Percentiles rank a stretch among this genome's conserved stretches.
phyloP scores from a whole-genome alignment of 768 basidiomycete genomes.

The Hericium rajendrae region DNA sequence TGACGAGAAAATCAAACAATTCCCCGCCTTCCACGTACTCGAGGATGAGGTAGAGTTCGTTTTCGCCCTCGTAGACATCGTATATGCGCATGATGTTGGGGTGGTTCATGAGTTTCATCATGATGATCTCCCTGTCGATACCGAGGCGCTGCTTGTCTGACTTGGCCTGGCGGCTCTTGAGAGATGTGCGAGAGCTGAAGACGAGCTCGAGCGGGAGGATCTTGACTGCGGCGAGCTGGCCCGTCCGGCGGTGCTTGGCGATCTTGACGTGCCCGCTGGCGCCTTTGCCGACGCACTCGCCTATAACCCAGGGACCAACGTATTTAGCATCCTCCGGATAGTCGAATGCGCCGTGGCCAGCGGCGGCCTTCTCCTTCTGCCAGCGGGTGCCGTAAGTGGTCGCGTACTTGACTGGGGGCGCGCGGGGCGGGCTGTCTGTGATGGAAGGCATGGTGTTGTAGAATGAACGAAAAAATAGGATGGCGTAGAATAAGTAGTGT shows the following conservation, averaged over 20 bases:
- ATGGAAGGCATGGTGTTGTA: slow-evolving; percentile 18
- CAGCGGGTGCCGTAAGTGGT: slow-evolving; percentile 73
- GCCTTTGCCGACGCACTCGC: slow-evolving; percentile 90
- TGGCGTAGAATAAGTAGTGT: neutral
- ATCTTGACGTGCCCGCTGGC: slow-evolving; percentile 93
- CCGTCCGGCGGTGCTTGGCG: slow-evolving; percentile 75
- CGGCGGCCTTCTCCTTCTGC: slow-evolving; percentile 81
- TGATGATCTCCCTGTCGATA: slow-evolving; percentile 90
- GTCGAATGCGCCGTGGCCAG: slow-evolving; percentile 66
- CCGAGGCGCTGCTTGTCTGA: slow-evolving; percentile 76
- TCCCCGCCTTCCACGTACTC: slow-evolving; percentile 97
- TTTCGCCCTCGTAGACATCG: slow-evolving; percentile 90
- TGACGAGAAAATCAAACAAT: slow-evolving; percentile 93
- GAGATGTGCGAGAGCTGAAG: slow-evolving; percentile 59
- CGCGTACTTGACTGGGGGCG: slow-evolving; percentile 62
- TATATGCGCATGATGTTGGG: slow-evolving; percentile 93
- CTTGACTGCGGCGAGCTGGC: slow-evolving; percentile 92
- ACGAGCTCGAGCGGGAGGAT: slow-evolving; percentile 82
- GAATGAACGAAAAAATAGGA: neutral
- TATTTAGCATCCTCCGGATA: slow-evolving; percentile 75
- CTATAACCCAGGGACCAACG: slow-evolving; percentile 89
- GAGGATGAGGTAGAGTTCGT: slow-evolving; percentile 84
- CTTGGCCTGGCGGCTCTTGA: slow-evolving; percentile 58
- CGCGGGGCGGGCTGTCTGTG: slow-evolving; percentile 51
- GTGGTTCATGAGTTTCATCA: slow-evolving; percentile 99